Base-by-base conservation (phyloP, 1,284 basidiomycete species). In the Gomphus bonarii region DNA sequence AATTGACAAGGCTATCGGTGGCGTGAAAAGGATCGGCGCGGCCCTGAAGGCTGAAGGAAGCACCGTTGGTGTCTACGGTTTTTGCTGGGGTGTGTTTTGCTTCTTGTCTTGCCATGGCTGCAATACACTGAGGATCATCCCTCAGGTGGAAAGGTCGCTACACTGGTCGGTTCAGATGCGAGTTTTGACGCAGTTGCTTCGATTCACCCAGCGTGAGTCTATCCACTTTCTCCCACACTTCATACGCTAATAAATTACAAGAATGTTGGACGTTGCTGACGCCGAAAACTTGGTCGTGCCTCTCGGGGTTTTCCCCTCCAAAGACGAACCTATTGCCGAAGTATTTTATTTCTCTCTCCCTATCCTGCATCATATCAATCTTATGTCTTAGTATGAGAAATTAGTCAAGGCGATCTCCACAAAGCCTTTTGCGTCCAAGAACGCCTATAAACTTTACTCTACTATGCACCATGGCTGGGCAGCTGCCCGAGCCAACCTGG, bases 401-500 rank as follows among this genome's bases (percentile, higher is more conserved):
- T 76, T 85, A 33, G 65, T 80, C 46, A 69, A 77, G 14, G 69
- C 74, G 16, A 63, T 83, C 38, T 64, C 70, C 8, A 73, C 73
- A 64, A 83, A 82, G 62, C 69, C 76, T 0, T 79, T 81, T 59
- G 73, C 78, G 0, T 67, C 69, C 52, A 76, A 81, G 67, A 78
- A 75, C 65, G 77, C 78, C 55, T 74, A 74, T 69, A 79, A 82
- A 65, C 66, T 72, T 58, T 85, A 82, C 59, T 61, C 69, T 2
- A 73, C 76, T 58, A 79, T 79, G 78, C 79, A 61, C 69, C 85
- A 87, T 65, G 85, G 84, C 42, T 87, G 82, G 76, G 85, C 84
- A 4, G 84, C 82, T 8, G 85, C 85, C 3, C 76, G 85, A 50
- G 85, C 79, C 1, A 71, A 88, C 65, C 72, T 88, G 51, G 74